phyloP scores from a whole-genome alignment of 2,329 filamentous ascomycete genomes.

The Malbranchea cinnamomea region DNA sequence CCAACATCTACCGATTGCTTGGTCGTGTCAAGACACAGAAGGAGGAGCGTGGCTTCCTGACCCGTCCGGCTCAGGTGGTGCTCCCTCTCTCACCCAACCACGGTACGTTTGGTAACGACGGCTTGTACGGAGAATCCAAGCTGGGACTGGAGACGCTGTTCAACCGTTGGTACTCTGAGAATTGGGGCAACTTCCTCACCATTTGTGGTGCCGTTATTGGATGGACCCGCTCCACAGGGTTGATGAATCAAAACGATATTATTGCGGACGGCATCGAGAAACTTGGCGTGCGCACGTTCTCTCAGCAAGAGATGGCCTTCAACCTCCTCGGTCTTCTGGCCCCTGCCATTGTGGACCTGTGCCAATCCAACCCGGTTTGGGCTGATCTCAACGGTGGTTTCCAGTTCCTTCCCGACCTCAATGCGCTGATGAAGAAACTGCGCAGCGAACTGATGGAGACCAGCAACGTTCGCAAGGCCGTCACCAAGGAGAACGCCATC shows the following conservation, averaged over 20 bases:
- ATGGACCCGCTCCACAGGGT: constrained; percentile 94
- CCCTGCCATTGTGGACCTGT: constrained; percentile 82
- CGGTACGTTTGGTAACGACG: constrained; percentile 94
- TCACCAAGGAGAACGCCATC: constrained; percentile 87
- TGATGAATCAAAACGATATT: constrained; percentile 97
- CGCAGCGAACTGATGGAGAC: constrained; percentile 92
- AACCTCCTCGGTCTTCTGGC: constrained; percentile 95
- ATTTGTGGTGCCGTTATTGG: constrained; percentile 97
- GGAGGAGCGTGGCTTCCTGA: constrained; percentile 74
- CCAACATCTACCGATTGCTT: constrained; percentile 82
- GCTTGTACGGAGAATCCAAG: constrained; percentile 97
- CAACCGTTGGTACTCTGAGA: constrained; percentile 96
- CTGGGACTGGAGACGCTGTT: constrained; percentile 93
- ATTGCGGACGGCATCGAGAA: constrained; percentile 94
- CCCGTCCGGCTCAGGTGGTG: constrained; percentile 89
- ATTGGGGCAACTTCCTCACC: constrained; percentile 93
- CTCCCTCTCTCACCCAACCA: constrained; percentile 94
- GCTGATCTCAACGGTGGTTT: constrained; percentile 95
- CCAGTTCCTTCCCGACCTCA: constrained; percentile 92
- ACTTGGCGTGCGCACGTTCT: constrained; percentile 94
- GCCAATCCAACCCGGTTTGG: constrained; percentile 89
- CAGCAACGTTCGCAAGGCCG: constrained; percentile 80
- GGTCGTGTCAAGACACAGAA: constrained; percentile 88
- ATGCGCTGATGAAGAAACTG: constrained; percentile 82
- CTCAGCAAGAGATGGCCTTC: constrained; percentile 99